phyloP scores from a whole-genome alignment of 73 alveolate species.

The Durusdinium trenchii region DNA sequence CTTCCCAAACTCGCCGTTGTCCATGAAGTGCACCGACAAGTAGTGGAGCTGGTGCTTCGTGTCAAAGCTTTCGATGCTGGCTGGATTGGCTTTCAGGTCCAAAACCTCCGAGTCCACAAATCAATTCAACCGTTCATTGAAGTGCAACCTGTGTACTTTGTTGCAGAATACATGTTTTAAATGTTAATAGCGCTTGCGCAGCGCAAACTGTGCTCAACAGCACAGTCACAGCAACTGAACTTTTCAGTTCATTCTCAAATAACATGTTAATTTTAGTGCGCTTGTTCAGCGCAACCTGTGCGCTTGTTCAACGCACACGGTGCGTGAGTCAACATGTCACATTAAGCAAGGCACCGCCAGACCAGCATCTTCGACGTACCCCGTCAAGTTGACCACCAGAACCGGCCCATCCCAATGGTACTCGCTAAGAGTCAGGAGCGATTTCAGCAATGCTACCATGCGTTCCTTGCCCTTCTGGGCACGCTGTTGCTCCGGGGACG shows the following conservation, averaged over 20 bases:
- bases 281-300: no score
- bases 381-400: not conserved
- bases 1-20: not conserved
- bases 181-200: not conserved
- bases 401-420: not conserved
- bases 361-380: slow-evolving; percentile 35
- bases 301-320: no score
- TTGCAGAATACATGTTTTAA: not conserved
- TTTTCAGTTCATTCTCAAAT: no score
- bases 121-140: not conserved
- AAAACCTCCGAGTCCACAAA: not conserved
- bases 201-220: not conserved
- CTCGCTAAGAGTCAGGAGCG: not conserved
- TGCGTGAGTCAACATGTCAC: no score
- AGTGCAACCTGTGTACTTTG: not conserved
- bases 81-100: not conserved
- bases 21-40: not conserved
- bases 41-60: no score
- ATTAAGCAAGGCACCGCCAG: not conserved
- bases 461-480: not conserved
- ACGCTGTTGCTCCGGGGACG: not conserved
- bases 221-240: no score
- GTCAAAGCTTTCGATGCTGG: not conserved
- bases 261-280: no score
- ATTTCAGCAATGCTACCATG: not conserved